These are phyloP conservation scores for Chaetomium olivaceum DNA, from an alignment of 2,329 filamentous ascomycete species.

Conservation along the genomic window DNA sequence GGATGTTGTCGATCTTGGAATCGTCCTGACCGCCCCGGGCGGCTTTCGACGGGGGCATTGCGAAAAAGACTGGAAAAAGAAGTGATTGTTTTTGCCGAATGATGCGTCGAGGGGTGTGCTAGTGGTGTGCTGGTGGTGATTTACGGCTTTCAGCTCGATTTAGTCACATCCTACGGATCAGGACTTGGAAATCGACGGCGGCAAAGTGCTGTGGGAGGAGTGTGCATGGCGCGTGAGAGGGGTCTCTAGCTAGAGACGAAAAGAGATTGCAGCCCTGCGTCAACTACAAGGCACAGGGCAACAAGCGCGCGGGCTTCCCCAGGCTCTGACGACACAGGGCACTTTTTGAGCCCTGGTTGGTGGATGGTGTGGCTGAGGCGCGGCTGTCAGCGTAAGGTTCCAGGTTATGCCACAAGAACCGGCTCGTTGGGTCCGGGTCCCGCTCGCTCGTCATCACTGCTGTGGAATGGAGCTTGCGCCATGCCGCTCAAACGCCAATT, in stretches of 20 bases:
- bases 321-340: conserved; percentile 31
- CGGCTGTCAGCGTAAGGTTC: background rate
- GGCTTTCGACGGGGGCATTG: conserved; percentile 51
- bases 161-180: conserved; percentile 22
- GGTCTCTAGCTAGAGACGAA: conserved; percentile 21
- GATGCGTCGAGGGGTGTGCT: background rate
- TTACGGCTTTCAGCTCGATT: background rate
- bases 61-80: background rate
- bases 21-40: conserved; percentile 47
- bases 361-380: conserved; percentile 19
- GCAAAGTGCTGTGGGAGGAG: conserved; percentile 16
- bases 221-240: conserved; percentile 27
- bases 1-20: conserved; percentile 46
- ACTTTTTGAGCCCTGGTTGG: conserved; percentile 13
- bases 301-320: conserved; percentile 17
- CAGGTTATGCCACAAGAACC: conserved; percentile 14
- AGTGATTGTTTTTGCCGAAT: background rate
- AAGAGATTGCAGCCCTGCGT: conserved; percentile 31
- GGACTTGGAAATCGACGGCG: conserved; percentile 15
- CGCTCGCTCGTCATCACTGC: background rate
- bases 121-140: conserved; percentile 6
- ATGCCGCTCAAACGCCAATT: background rate
- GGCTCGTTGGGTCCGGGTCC: conserved; percentile 5
- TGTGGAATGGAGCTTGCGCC: conserved; percentile 2
- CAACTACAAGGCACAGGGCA: conserved; percentile 16